A percentile compares a stretch with the other conserved stretches of the same genome.
Conservation (phyloP, 352 stramenopile genomes). For the Globisporangium spinosum region DNA sequence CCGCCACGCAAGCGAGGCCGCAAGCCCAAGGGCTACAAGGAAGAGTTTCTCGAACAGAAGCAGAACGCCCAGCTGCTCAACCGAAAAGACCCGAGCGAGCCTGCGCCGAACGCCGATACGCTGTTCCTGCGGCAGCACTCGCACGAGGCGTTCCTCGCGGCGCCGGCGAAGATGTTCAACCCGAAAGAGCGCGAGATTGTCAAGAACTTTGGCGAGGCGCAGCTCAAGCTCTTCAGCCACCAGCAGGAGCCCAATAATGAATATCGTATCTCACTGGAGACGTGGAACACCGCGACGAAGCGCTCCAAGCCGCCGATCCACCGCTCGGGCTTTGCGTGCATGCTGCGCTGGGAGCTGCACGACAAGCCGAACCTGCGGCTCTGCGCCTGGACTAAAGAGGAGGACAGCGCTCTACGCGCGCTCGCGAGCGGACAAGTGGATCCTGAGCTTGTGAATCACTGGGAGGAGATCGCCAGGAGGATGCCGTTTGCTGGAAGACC, state of each 20-base stretch:
- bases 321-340: conserved; percentile 63
- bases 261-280: conserved; percentile 30
- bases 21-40: conserved; percentile 25
- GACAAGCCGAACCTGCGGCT: conserved; percentile 52
- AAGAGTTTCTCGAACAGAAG: conserved; percentile 13
- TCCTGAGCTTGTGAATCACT: conserved; percentile 39
- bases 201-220: conserved; percentile 39
- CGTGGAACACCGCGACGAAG: conserved; percentile 45
- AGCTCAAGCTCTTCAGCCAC: conserved; percentile 22
- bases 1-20: conserved; percentile 22
- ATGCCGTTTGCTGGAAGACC: conserved; percentile 47
- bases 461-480: conserved; percentile 41
- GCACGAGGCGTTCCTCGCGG: conserved; percentile 57
- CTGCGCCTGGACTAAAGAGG: conserved; percentile 51
- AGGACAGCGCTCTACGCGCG: conserved; percentile 35
- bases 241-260: neutral
- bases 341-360: conserved; percentile 71
- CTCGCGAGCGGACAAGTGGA: conserved; percentile 43
- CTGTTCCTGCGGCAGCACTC: conserved; percentile 42
- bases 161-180: conserved; percentile 46
- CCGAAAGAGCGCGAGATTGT: conserved; percentile 54
- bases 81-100: conserved; percentile 28
- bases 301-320: conserved; percentile 37
- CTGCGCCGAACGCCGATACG: conserved; percentile 49
- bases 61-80: conserved; percentile 1